Conservation (phyloP, 2,329 filamentous ascomycete species). For the Ophiostoma triangulosporum region DNA sequence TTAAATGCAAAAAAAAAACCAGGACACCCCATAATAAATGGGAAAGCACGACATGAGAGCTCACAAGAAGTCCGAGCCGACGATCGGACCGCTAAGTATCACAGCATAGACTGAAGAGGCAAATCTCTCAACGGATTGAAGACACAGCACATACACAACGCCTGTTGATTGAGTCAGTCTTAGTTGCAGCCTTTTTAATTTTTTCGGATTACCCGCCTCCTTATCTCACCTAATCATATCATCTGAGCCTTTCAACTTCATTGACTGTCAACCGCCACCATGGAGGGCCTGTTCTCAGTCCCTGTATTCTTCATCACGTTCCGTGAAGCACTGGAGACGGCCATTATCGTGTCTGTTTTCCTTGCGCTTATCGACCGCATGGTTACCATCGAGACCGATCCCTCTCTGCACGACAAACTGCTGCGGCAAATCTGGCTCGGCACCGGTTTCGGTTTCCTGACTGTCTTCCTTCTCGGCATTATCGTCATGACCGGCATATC, state of each 20-base stretch:
- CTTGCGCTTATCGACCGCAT: constrained; percentile 81
- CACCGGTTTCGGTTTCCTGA: constrained; percentile 44
- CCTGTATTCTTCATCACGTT: constrained; percentile 78
- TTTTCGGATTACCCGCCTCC: too few relatives aligned
- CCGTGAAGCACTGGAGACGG: constrained; percentile 69
- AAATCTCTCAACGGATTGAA: too few relatives aligned
- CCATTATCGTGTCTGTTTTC: constrained; percentile 73
- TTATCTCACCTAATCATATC: too few relatives aligned
- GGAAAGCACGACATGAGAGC: not conserved
- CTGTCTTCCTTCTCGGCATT: constrained; percentile 52
- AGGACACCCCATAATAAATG: not conserved
- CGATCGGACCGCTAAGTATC: not conserved
- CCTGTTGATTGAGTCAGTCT: too few relatives aligned
- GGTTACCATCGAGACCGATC: constrained; percentile 46
- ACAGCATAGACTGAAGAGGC: too few relatives aligned
- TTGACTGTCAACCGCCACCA: not conserved
- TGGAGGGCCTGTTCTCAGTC: constrained; percentile 6
- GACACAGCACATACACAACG: too few relatives aligned
- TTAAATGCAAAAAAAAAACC: not conserved
- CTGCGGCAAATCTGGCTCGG: constrained; percentile 61
- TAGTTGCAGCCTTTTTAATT: too few relatives aligned
- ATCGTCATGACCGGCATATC: constrained; percentile 65
- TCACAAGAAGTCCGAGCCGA: not conserved
- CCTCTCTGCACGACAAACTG: constrained; percentile 50
- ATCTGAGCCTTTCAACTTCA: not conserved